Percentiles rank a stretch among this genome's conserved stretches.
These are phyloP conservation scores for Pythium plurisporium DNA, from an alignment of 352 stramenopile genomes.

Conservation along the genomic window DNA sequence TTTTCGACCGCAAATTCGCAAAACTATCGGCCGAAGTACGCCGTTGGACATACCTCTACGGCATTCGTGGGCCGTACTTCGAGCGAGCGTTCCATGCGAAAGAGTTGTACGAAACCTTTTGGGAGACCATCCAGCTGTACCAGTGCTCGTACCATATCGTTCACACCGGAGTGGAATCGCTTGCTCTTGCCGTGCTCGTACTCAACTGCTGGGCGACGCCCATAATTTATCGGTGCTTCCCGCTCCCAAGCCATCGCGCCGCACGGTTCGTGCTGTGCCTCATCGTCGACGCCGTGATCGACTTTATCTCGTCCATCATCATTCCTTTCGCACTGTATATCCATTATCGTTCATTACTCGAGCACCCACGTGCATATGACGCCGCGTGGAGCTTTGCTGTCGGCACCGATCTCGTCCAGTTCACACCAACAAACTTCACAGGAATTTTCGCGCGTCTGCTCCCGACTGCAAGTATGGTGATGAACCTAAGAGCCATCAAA, in stretches of 20 bases:
- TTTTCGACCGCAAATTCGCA: not conserved
- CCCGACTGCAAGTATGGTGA: slow-evolving; percentile 5
- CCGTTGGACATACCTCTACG: slow-evolving; percentile 1
- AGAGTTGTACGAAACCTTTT: slow-evolving; percentile 12
- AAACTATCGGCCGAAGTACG: not conserved
- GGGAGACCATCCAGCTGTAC: slow-evolving; percentile 6
- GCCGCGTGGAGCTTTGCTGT: slow-evolving; percentile 4
- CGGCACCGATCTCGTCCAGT: slow-evolving; percentile 3
- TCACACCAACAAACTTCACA: not conserved
- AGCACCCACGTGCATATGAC: not conserved
- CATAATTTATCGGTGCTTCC: slow-evolving; percentile 9
- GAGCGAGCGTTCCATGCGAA: slow-evolving; percentile 11
- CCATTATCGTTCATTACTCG: slow-evolving; percentile 3
- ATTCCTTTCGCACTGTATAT: slow-evolving; percentile 5
- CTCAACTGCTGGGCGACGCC: slow-evolving; percentile 18
- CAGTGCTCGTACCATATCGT: slow-evolving; percentile 1
- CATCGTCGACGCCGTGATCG: slow-evolving; percentile 7
- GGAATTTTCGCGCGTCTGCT: not conserved
- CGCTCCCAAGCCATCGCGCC: slow-evolving; percentile 1
- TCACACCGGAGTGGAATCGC: not conserved
- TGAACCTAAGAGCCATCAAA: slow-evolving; percentile 11
- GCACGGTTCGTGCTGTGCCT: slow-evolving; percentile 10
- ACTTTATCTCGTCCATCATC: slow-evolving; percentile 10
- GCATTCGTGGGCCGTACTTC: slow-evolving; percentile 15
- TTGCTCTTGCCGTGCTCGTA: slow-evolving; percentile 3